These are phyloP conservation scores for Xylaria nigripes DNA, from an alignment of 495 filamentous ascomycete species.

Conservation along the genomic window DNA sequence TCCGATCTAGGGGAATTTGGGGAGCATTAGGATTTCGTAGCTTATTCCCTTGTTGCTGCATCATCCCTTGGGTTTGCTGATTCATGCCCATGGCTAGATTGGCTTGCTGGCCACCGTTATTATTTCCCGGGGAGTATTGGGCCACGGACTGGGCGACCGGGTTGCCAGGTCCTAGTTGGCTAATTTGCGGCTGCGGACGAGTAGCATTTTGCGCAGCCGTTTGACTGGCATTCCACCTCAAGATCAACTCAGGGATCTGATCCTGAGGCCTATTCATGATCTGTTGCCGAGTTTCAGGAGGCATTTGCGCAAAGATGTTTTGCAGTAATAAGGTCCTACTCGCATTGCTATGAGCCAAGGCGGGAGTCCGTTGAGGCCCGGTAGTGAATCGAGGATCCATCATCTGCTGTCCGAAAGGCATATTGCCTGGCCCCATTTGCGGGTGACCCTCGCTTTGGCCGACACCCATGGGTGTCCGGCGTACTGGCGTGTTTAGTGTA, in stretches of 20 bases:
- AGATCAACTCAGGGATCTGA: slow-evolving; percentile 35
- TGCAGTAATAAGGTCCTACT: slow-evolving; percentile 30
- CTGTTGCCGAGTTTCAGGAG: slow-evolving; percentile 21
- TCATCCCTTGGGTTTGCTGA: slow-evolving; percentile 27
- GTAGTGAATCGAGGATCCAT: slow-evolving; percentile 39
- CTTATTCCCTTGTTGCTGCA: slow-evolving; percentile 28
- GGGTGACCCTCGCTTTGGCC: slow-evolving; percentile 22
- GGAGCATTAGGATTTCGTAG: slow-evolving; percentile 19
- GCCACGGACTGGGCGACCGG: slow-evolving; percentile 24
- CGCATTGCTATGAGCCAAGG: slow-evolving; percentile 18
- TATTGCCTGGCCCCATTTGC: slow-evolving; percentile 28
- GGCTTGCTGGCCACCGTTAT: slow-evolving; percentile 19
- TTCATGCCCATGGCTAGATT: slow-evolving; percentile 27
- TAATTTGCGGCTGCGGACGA: slow-evolving; percentile 26
- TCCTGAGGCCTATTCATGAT: slow-evolving; percentile 29
- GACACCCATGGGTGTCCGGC: slow-evolving; percentile 37
- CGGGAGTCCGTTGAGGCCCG: slow-evolving; percentile 25
- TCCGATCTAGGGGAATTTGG: slow-evolving; percentile 11
- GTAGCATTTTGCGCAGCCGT: slow-evolving; percentile 16
- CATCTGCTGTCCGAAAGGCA: slow-evolving; percentile 28
- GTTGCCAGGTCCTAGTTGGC: slow-evolving; percentile 28
- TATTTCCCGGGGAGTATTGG: slow-evolving; percentile 22
- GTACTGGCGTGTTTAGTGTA: slow-evolving; percentile 42
- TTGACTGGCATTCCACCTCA: slow-evolving; percentile 27
- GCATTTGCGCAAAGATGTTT: slow-evolving; percentile 29